Evolutionary conservation across 352 stramenopile genomes (phyloP), one percentile per base, ranked within the genome.

Genomic region (Phytopythium montanum): DNA sequence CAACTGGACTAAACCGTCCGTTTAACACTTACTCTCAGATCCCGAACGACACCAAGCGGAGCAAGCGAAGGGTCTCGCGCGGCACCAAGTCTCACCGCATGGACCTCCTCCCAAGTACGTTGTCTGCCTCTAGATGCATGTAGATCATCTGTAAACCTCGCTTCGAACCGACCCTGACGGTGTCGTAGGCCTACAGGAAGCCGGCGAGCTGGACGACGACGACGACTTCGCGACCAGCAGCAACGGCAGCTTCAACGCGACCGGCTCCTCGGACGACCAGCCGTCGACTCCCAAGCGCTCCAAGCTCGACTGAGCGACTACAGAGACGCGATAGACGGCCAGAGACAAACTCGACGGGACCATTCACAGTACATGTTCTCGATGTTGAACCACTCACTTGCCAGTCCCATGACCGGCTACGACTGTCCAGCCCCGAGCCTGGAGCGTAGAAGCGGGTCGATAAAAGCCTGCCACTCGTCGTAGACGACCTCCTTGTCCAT

Each of bases 401-500:
- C 36, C 36, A 42, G 36, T 46, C 12, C n/a, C 19, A 46, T 12
- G 33, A 38, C 2, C 39, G 25, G 12, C 39, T 46, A 46, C 39
- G 39, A 18, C 5, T 46, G 5, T 2, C 39, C 39, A 18, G 39
- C 12, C 25, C 19, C 19, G 39, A 46, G 39, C 19, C 18, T 23
- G 50, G 67, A 36, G 16, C 59, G 57, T 26, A 90, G 81, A 0
- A 86, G 61, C n/a, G 69, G 67, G 25, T 82, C 62, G 45, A 90
- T 85, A 64, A 90, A 87, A 2, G 26, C 48, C 44, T 64, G 68
- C 81, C 81, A 90, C 62, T 86, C 72, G 19, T 72, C 56, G 57
- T 82, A 84, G 10, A 60, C 26, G 60, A 90, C 84, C 1, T 39
- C 45, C 60, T 90, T 90, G 62, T 76, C 66, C 31, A 73, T 80